Base-by-base conservation (phyloP, 2,329 filamentous ascomycete genomes). In the Fusarium compactum region DNA sequence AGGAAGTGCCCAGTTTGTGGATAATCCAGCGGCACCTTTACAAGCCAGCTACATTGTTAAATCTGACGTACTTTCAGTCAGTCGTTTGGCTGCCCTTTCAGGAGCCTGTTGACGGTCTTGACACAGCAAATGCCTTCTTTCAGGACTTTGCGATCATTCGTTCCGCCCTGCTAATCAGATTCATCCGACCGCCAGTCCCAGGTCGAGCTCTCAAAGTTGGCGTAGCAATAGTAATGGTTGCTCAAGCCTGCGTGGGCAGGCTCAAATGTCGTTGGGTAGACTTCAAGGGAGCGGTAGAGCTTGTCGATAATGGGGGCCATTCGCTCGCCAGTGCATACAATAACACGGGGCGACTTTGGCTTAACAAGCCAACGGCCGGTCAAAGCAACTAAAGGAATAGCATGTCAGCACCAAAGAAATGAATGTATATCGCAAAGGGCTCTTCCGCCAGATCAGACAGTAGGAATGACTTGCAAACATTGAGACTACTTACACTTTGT, bases 211-310 rank as follows among this genome's bases (percentile, higher is more conserved):
- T 93, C 90, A 76, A 93, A 95, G 76, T 93, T 95, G 25, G 92
- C 88, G 76, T 93, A 95, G 78, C 91, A 94, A 76, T 88, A 86
- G 77, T 94, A 96, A 79, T 94, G 91, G 76, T 96, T 96, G 79
- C 91, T 92, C 64, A 96, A 80, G 1, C 91, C 91, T n/a, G 87
- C 85, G 75, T 95, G 93, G 68, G 85, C 82, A 6, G 90, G 89
- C 74, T 90, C 87, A 76, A 90, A 94, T 1, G 86, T 88, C 1
- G 92, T 95, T 7, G 89, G 90, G 57, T 78, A 82, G 29, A 91
- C 80, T 3, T 90, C 90, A 34, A 89, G 82, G 46, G 88, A 85
- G 48, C 83, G 82, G 78, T 95, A 95, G n/a, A 95, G 82, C 77
- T 88, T 91, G 15, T 74, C 80, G 18, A 94, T 85, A 16, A 94